Conservation (phyloP, 2,329 filamentous ascomycete genomes). For the Fusarium metavorans region DNA sequence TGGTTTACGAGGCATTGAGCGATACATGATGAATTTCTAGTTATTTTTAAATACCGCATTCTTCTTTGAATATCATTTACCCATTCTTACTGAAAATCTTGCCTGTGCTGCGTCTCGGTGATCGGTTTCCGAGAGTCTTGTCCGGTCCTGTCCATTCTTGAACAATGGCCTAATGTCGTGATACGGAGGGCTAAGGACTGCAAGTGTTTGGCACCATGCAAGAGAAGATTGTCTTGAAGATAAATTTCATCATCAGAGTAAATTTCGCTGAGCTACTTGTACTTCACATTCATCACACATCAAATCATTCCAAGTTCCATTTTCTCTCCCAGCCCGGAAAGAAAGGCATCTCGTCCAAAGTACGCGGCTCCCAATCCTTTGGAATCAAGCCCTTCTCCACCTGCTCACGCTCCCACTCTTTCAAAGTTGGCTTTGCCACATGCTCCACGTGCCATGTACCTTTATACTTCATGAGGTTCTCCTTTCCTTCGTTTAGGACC, state of each 20-base stretch:
- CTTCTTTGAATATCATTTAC: neutral
- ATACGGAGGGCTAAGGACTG: neutral
- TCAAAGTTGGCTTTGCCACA: slow-evolving; percentile 73
- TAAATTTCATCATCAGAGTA: neutral
- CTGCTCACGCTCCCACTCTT: slow-evolving; percentile 75
- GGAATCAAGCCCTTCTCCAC: slow-evolving; percentile 69
- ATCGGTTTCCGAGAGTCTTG: neutral
- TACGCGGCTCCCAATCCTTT: slow-evolving; percentile 73
- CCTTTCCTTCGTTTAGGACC: slow-evolving; percentile 71
- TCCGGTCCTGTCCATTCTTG: neutral
- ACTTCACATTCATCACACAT: neutral
- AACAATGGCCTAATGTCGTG: neutral
- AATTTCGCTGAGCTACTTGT: neutral
- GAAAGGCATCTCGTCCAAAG: slow-evolving; percentile 80
- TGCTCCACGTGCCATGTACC: slow-evolving; percentile 84
- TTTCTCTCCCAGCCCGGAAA: slow-evolving; percentile 75
- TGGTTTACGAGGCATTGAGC: neutral
- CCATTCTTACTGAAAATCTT: neutral
- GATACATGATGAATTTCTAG: neutral
- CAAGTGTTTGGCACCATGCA: neutral
- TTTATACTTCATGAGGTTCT: slow-evolving; percentile 81
- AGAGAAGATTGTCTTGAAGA: neutral
- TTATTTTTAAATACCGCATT: neutral
- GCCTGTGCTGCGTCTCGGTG: neutral
- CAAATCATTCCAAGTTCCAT: slow-evolving; percentile 24